Evolutionary conservation across 2,329 filamentous ascomycete genomes (phyloP).

Genomic region (Venturia carpophila): DNA sequence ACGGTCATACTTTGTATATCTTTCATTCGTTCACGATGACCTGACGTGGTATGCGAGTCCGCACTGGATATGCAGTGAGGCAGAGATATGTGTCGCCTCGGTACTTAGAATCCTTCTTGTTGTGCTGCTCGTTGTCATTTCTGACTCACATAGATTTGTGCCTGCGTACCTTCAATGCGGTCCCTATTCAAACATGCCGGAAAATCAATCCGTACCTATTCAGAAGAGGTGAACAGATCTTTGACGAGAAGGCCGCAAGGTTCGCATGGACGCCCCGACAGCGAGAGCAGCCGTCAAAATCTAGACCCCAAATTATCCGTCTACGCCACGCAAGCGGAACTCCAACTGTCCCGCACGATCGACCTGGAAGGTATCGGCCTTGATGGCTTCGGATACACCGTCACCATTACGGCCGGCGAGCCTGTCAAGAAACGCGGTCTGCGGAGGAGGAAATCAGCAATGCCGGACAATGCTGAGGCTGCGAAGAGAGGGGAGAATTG

Average conservation of each 20-base stretch:
- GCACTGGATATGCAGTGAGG: conserved; percentile 38
- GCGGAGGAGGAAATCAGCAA: conserved; percentile 23
- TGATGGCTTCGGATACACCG: conserved; percentile 16
- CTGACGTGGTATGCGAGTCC: conserved; percentile 39
- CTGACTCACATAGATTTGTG: conserved; percentile 18
- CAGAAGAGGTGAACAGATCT: neutral
- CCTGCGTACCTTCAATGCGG: conserved; percentile 17
- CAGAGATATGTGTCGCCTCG: conserved; percentile 40
- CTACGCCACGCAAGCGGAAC: neutral
- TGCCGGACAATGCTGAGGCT: conserved; percentile 31
- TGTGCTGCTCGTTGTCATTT: neutral
- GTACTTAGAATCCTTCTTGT: conserved; percentile 25
- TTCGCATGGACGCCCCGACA: neutral
- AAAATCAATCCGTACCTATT: neutral
- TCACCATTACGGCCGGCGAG: conserved; percentile 11
- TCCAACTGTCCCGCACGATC: neutral
- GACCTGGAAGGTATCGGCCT: conserved; percentile 16
- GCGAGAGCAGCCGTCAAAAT: neutral
- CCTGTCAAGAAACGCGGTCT: conserved; percentile 24
- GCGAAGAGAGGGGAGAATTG: neutral
- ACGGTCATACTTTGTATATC: conserved; percentile 38
- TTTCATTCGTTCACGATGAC: conserved; percentile 35
- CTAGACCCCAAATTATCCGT: neutral
- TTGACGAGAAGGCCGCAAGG: neutral
- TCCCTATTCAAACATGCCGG: neutral